Evolutionary conservation across 2,329 filamentous ascomycete species (phyloP).

Genomic region (Ophiostoma ips): DNA sequence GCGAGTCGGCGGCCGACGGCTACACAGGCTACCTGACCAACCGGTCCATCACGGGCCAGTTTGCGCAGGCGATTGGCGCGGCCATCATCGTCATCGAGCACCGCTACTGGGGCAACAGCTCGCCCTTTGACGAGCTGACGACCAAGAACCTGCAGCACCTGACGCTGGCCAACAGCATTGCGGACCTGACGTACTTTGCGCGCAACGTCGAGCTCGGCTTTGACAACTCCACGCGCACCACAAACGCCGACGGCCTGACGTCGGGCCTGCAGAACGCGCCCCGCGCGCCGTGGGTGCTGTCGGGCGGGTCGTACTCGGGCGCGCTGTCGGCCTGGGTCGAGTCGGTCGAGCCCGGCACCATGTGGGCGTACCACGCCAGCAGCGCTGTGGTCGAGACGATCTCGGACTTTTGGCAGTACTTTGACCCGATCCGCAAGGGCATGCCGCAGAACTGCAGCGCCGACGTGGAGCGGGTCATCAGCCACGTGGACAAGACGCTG

Average conservation of each 20-base stretch:
- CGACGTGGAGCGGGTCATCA: slow-evolving; percentile 36
- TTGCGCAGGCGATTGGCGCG: slow-evolving; percentile 26
- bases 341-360: slow-evolving; percentile 36
- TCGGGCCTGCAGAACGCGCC: slow-evolving; percentile 32
- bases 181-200: slow-evolving; percentile 28
- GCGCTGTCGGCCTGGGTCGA: slow-evolving; percentile 40
- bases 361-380: slow-evolving; percentile 44
- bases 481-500: slow-evolving; percentile 35
- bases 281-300: slow-evolving; percentile 39
- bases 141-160: slow-evolving; percentile 25
- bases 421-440: slow-evolving; percentile 36
- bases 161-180: slow-evolving; percentile 28
- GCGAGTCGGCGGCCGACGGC: slow-evolving; percentile 22
- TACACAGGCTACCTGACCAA: slow-evolving; percentile 36
- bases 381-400: slow-evolving; percentile 41
- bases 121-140: slow-evolving; percentile 23
- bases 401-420: slow-evolving; percentile 41
- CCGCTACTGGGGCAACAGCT: slow-evolving; percentile 29
- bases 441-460: slow-evolving; percentile 42
- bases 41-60: slow-evolving; percentile 23
- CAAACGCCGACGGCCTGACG: slow-evolving; percentile 7
- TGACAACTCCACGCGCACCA: slow-evolving; percentile 22
- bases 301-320: slow-evolving; percentile 42
- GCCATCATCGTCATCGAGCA: slow-evolving; percentile 29
- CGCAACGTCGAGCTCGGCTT: slow-evolving; percentile 35